A percentile compares a stretch with the other conserved stretches of the same genome.
Conservation (phyloP, 768 basidiomycete species). For the Psilocybe cubensis region DNA sequence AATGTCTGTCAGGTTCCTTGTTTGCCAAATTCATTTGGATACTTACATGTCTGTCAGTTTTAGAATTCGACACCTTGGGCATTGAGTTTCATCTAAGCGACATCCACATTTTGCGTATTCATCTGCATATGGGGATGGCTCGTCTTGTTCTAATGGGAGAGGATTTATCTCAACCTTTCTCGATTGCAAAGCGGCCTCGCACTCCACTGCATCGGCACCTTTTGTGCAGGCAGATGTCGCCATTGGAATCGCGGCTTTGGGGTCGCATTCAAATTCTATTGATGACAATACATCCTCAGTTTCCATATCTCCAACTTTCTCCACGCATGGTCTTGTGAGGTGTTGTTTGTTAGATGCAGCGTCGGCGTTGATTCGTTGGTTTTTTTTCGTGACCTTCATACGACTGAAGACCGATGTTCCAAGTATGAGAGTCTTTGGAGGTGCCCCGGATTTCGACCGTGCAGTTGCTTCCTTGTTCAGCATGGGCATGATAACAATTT, state of each 20-base stretch:
- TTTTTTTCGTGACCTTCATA: neutral
- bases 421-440: neutral
- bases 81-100: conserved; percentile 2
- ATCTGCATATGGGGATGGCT: conserved; percentile 10
- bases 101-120: conserved; percentile 18
- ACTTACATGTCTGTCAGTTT: conserved; percentile 17
- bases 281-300: too few relatives aligned
- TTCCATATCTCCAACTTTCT: neutral
- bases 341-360: neutral
- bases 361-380: neutral
- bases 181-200: neutral
- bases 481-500: conserved; percentile 12
- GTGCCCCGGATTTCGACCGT: neutral
- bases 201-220: neutral
- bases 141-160: neutral
- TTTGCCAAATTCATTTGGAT: neutral
- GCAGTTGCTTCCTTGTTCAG: neutral
- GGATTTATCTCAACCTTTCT: neutral
- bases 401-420: conserved; percentile 6
- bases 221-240: too few relatives aligned
- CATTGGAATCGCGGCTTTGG: too few relatives aligned
- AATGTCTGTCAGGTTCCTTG: neutral
- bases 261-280: too few relatives aligned
- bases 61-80: conserved; percentile 15
- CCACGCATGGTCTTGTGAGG: neutral